phyloP scores from a whole-genome alignment of 2,329 filamentous ascomycete species.

The Coniochaeta sp. region DNA sequence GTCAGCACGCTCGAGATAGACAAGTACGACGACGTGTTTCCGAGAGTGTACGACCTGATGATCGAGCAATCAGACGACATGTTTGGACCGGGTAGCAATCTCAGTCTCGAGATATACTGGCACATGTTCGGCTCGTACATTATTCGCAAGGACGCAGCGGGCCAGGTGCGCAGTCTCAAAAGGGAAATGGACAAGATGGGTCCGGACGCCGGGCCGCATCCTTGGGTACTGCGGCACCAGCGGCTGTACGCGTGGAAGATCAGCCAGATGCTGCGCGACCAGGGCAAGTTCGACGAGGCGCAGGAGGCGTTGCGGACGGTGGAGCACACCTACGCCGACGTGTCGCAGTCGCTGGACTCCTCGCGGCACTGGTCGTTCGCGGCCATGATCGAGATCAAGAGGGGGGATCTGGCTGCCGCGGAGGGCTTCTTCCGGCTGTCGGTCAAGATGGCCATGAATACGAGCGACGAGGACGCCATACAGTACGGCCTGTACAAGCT shows the following conservation, averaged over 20 bases:
- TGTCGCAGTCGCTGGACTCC: background rate
- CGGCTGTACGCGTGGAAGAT: constrained; percentile 6
- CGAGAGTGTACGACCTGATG: constrained; percentile 1
- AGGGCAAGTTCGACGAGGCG: constrained; percentile 2
- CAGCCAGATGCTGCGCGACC: constrained; percentile 1
- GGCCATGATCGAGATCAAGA: background rate
- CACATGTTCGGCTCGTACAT: constrained; percentile 1
- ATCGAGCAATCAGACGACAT: constrained; percentile 3
- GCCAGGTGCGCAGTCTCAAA: constrained; percentile 2
- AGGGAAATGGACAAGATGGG: constrained; percentile 2
- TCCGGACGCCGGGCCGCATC: background rate
- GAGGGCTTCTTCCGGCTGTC: constrained; percentile 1
- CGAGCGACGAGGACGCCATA: constrained; percentile 1
- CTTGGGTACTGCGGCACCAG: constrained; percentile 3
- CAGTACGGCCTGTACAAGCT: constrained; percentile 4
- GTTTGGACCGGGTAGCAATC: constrained; percentile 1
- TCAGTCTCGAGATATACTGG: constrained; percentile 4
- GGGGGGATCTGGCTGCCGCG: background rate
- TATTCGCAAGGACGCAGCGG: background rate
- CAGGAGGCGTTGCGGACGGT: background rate
- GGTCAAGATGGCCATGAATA: constrained; percentile 1
- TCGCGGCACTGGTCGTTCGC: constrained; percentile 2
- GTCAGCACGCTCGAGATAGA: constrained; percentile 1
- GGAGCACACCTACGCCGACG: background rate
- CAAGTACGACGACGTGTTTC: constrained; percentile 2